phyloP scores from a whole-genome alignment of 768 basidiomycete species.

The Pleurotus salmoneostramineus region DNA sequence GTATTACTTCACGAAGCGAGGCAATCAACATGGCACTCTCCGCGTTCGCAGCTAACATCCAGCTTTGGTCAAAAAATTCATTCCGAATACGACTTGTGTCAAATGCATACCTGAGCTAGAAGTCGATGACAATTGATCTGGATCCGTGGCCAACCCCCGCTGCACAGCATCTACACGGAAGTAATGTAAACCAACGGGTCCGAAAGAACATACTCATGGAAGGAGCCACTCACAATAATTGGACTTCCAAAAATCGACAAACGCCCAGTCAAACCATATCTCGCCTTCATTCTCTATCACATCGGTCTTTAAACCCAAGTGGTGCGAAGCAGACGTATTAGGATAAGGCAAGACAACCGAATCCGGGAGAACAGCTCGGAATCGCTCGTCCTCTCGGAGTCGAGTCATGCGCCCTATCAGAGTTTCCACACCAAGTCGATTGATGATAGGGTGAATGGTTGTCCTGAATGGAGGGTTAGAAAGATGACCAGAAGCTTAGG shows the following conservation, averaged over 20 bases:
- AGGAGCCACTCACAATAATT: slow-evolving; percentile 75
- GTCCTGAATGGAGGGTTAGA: slow-evolving; percentile 37
- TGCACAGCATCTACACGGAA: slow-evolving; percentile 63
- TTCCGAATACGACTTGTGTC: slow-evolving; percentile 1
- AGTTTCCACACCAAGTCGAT: slow-evolving; percentile 85
- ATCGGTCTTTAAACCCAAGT: slow-evolving; percentile 30
- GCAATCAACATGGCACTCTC: slow-evolving; percentile 80
- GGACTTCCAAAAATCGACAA: slow-evolving; percentile 98
- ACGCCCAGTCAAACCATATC: slow-evolving; percentile 98
- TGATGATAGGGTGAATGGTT: slow-evolving; percentile 86
- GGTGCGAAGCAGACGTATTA: slow-evolving; percentile 24
- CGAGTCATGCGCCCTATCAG: slow-evolving; percentile 84
- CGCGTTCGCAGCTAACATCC: slow-evolving; percentile 52
- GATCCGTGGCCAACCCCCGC: slow-evolving; percentile 65
- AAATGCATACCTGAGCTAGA: slow-evolving; percentile 49
- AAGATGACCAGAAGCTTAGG: slow-evolving; percentile 5
- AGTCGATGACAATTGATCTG: slow-evolving; percentile 48
- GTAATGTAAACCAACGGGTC: neutral
- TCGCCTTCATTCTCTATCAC: slow-evolving; percentile 62
- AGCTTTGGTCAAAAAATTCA: slow-evolving; percentile 4
- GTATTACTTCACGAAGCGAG: slow-evolving; percentile 81
- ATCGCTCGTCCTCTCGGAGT: slow-evolving; percentile 88
- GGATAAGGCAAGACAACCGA: slow-evolving; percentile 64
- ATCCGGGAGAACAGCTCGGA: slow-evolving; percentile 88
- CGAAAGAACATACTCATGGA: neutral